Base-by-base conservation (phyloP, 192 early-diverging fungal species). In the Coemansia sp. region DNA sequence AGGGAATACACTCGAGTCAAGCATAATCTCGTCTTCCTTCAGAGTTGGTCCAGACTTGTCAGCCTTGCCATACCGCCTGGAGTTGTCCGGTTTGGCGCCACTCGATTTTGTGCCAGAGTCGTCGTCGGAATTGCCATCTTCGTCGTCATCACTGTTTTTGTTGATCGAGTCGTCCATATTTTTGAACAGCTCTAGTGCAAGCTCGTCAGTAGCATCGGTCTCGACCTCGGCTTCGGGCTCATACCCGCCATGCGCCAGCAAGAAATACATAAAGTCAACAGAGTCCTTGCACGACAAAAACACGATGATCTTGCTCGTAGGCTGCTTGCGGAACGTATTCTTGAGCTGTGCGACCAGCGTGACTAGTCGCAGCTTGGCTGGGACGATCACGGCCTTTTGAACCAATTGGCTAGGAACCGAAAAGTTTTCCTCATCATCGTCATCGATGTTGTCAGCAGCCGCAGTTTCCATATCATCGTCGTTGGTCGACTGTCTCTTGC, bases 211-310 rank as follows among this genome's bases (percentile, higher is more conserved):
- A 26, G 69, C 65, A 10, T 74, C 78, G 55, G 73, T 70, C 21
- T 74, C 87, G 50, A 69, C 65, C 3, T 74, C 78, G 55, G 76
- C 73, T 28, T 74, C 87, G 46, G 60, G 66, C 62, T 61, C 71
- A 61, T 38, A 81, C 73, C 70, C 75, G 71, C 61, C 82, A 43
- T 94, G 89, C 0, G 87, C 86, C 52, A 98, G 87, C 47, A 95
- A 50, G 80, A 91, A 91, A 74, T 93, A 91, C 77, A 96, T 92
- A 80, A 95, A 99, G 85, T 99, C 96, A 32, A 98, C 96, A 4
- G 94, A 87, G 72, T 97, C 98, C 63, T 93, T 92, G 49, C 90
- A 93, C 30, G 95, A 92, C 66, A 96, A 79, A 73, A 99, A 99
- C n/a, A 99, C 89, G 42, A 99, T 91, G n/a, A 93, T 78, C 63